Evolutionary conservation across 2,329 filamentous ascomycete genomes (phyloP).

Genomic region (Simplicillium sp.): DNA sequence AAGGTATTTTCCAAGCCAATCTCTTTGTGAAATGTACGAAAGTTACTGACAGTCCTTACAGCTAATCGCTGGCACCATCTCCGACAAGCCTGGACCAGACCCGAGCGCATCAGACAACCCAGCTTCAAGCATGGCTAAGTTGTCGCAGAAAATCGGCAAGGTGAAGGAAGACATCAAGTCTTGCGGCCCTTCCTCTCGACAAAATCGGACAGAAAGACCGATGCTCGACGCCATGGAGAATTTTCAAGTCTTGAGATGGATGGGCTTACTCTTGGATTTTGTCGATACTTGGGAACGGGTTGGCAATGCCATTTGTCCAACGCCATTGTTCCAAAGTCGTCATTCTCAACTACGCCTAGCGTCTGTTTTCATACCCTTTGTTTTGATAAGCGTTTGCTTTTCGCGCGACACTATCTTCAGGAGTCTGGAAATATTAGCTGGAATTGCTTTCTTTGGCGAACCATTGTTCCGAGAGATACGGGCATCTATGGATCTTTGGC

Average conservation of each 20-base stretch:
- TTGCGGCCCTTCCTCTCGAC: conserved; percentile 32
- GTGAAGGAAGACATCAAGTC: conserved; percentile 30
- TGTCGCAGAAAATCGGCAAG: conserved; percentile 16
- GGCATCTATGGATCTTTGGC: conserved; percentile 46
- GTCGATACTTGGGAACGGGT: conserved; percentile 42
- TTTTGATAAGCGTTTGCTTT: conserved; percentile 17
- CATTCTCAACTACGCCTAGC: conserved; percentile 45
- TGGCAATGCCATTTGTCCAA: conserved; percentile 49
- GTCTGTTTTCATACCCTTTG: too few relatives aligned
- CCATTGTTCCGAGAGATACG: conserved; percentile 58
- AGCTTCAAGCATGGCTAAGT: conserved; percentile 33
- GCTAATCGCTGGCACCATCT: background rate
- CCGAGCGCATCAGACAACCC: conserved; percentile 26
- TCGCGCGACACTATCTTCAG: conserved; percentile 56
- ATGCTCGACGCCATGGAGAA: conserved; percentile 70
- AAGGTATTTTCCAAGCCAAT: conserved; percentile 17
- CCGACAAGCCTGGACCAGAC: conserved; percentile 21
- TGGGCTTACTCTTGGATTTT: conserved; percentile 43
- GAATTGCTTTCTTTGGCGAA: conserved; percentile 71
- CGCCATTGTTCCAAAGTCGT: conserved; percentile 48
- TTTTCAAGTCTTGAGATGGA: conserved; percentile 59
- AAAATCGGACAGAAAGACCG: conserved; percentile 72
- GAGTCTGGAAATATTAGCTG: conserved; percentile 52
- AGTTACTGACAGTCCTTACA: background rate
- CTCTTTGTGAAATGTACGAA: too few relatives aligned